A percentile compares a stretch with the other conserved stretches of the same genome.
These are phyloP conservation scores for Scleroderma bovista DNA, from an alignment of 768 basidiomycete genomes.

Conservation along the genomic window DNA sequence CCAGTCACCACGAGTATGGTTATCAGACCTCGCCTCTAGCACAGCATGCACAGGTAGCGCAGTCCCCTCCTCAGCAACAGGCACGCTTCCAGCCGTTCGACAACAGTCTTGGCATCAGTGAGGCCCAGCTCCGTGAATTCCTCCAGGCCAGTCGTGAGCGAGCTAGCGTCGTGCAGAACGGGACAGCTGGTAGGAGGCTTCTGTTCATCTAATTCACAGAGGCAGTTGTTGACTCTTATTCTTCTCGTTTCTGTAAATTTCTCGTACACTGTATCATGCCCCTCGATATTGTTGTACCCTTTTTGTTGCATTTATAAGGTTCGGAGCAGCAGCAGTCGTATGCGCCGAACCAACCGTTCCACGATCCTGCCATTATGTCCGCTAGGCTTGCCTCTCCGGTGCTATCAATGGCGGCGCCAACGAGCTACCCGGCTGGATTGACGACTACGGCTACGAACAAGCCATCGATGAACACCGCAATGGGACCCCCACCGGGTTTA, in stretches of 20 bases:
- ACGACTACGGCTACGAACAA: conserved; percentile 12
- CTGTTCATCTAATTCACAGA: conserved; percentile 33
- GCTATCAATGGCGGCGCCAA: conserved; percentile 13
- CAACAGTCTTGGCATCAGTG: conserved; percentile 49
- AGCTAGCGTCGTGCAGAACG: conserved; percentile 30
- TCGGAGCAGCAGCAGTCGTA: conserved; percentile 34
- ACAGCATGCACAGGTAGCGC: conserved; percentile 38
- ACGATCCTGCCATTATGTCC: conserved; percentile 78
- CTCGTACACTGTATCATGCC: conserved; percentile 21
- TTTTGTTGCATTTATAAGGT: conserved; percentile 17
- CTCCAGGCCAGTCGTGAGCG: conserved; percentile 67
- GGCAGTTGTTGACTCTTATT: conserved; percentile 29
- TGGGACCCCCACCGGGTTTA: conserved; percentile 69
- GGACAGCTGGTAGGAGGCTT: conserved; percentile 45
- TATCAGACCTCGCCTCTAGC: conserved; percentile 38
- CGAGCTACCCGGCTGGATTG: conserved; percentile 10
- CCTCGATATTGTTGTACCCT: conserved; percentile 5
- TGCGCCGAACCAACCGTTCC: conserved; percentile 45
- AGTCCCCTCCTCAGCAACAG: conserved; percentile 30
- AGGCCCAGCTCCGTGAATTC: conserved; percentile 72
- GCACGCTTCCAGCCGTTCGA: conserved; percentile 54
- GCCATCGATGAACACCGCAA: conserved; percentile 22
- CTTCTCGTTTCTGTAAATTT: conserved; percentile 21
- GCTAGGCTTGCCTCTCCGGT: conserved; percentile 51
- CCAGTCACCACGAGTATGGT: conserved; percentile 37